Percentiles rank a stretch among this genome's conserved stretches.
These are phyloP conservation scores for Stropharia rugosoannulata DNA, from an alignment of 768 basidiomycete genomes.

Conservation along the genomic window DNA sequence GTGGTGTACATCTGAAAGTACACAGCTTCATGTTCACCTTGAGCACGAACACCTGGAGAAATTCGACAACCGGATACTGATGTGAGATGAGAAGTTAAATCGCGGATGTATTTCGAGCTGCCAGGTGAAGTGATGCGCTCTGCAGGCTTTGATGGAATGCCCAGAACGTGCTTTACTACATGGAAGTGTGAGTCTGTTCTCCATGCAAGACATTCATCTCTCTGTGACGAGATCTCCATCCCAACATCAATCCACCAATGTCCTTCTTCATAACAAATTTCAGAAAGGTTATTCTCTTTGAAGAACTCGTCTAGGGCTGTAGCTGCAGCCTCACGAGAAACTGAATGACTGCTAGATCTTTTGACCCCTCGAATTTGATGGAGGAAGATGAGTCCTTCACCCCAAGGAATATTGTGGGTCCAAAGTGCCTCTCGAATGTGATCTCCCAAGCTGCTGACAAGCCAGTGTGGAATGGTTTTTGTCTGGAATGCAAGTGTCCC, in stretches of 20 bases:
- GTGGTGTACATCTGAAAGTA: constrained; percentile 34
- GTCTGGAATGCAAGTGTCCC: constrained; percentile 18
- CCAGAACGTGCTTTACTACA: constrained; percentile 15
- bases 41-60: constrained; percentile 14
- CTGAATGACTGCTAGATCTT: constrained; percentile 12
- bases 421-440: constrained; percentile 12
- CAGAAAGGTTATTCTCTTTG: not conserved
- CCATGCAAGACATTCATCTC: constrained; percentile 27
- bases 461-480: constrained; percentile 13
- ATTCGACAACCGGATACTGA: constrained; percentile 30
- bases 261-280: not conserved
- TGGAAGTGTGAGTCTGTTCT: constrained; percentile 24
- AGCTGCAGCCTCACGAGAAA: not conserved
- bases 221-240: constrained; percentile 18
- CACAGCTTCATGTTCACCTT: constrained; percentile 12
- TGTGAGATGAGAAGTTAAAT: constrained; percentile 26
- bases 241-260: constrained; percentile 32
- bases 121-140: constrained; percentile 18
- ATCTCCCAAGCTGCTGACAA: constrained; percentile 8
- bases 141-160: constrained; percentile 14
- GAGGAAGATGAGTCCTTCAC: constrained; percentile 20
- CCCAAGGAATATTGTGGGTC: constrained; percentile 13
- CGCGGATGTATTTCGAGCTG: constrained; percentile 21
- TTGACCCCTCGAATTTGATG: constrained; percentile 29
- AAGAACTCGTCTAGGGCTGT: constrained; percentile 4